Evolutionary conservation across 2,329 filamentous ascomycete species (phyloP), one percentile per base, ranked within the genome.

Genomic region (Sporothrix brasiliensis): DNA sequence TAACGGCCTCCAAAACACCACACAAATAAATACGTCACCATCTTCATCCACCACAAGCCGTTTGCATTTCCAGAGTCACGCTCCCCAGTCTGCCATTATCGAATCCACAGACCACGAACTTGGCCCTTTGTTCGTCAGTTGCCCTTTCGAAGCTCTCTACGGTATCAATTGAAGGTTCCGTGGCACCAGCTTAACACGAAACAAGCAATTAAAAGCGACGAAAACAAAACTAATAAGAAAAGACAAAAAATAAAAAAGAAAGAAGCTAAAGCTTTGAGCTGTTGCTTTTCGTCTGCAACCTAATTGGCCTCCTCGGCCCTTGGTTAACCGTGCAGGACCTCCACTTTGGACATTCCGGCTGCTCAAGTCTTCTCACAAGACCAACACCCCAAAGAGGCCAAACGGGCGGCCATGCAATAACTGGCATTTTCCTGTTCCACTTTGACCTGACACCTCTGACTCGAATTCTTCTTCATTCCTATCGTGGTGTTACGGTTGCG

Each of bases 1-100:
- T 30, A 30, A 30, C 27, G 27, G 27, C 27, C 27, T 30, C 41
- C 14, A 13, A 44, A 4, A 44, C 2, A 13, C 4, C 4, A 14
- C 41, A 44, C 41, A 58, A 52, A 63, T 44, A 41, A 41, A 69
- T 30, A 66, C 58, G 52, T 70, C 68, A 69, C 60, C 54, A 24
- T 52, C n/a, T 39, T 52, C 66, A 9, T 21, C 63, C 63, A 39
- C 30, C 44, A 14, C 49, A 34, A 34, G 34, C 49, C 19, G 49
- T 50, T n/a, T 27, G 39, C 34, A 34, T 34, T 34, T 34, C 34
- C 34, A 34, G 3, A 11, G 24, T 41, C 19, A 61, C 21, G n/a
- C 27, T 61, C 27, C 41, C 21, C 24, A 27, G 4, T 34, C 16
- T 39, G 19, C 30, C 63, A 30, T 16, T 52, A n/a, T 47, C 52